Conservation (phyloP, 2,329 filamentous ascomycete species). For the Fusarium concolor region DNA sequence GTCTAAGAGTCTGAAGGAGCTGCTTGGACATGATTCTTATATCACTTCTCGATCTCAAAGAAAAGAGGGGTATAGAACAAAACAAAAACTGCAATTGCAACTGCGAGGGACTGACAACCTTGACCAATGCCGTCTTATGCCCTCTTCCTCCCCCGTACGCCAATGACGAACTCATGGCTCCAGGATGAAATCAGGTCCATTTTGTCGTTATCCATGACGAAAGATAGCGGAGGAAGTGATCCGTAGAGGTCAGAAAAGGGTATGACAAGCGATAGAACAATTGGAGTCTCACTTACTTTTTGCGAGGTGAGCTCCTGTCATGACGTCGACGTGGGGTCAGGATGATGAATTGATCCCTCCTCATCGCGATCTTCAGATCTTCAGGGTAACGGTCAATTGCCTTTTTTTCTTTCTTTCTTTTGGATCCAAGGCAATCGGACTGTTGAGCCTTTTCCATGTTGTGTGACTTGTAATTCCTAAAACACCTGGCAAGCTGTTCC, state of each 20-base stretch:
- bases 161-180: slow-evolving; percentile 29
- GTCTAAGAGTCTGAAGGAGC: slow-evolving; percentile 1
- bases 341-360: slow-evolving; percentile 31
- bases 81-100: background rate
- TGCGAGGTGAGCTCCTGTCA: slow-evolving; percentile 9
- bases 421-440: background rate
- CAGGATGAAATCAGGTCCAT: slow-evolving; percentile 20
- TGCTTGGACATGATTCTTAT: slow-evolving; percentile 34
- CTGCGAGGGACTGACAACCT: background rate
- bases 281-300: slow-evolving; percentile 16
- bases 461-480: too few relatives aligned
- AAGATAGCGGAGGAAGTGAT: slow-evolving; percentile 36
- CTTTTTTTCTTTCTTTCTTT: too few relatives aligned
- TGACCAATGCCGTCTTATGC: slow-evolving; percentile 19
- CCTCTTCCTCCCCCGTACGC: background rate
- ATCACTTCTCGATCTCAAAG: background rate
- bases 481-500: too few relatives aligned
- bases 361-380: slow-evolving; percentile 22
- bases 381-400: background rate
- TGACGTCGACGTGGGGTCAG: slow-evolving; percentile 43
- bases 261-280: slow-evolving; percentile 12
- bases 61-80: slow-evolving; percentile 15
- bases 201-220: slow-evolving; percentile 32
- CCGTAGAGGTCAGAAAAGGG: slow-evolving; percentile 10
- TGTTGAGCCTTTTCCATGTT: background rate